Evolutionary conservation across 495 filamentous ascomycete species (phyloP), one percentile per base, ranked within the genome.

Genomic region (Astrocystis sublimbata): DNA sequence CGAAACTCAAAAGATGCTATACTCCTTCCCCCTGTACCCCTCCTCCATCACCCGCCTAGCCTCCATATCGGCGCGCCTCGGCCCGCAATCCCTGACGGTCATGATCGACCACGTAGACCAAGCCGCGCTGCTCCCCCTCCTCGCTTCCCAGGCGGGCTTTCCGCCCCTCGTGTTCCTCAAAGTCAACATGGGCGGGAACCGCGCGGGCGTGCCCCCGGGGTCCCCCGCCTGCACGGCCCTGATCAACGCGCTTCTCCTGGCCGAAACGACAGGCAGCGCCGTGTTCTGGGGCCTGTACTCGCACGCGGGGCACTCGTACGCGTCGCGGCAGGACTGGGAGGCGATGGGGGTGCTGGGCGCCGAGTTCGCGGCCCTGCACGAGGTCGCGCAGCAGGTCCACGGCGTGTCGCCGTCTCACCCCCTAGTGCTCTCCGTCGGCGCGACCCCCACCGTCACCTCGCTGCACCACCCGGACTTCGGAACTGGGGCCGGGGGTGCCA

Each of bases 251-350:
- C 69, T 84, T 2, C 69, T 88, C 0, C 63, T 54, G 15, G 75
- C 77, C 3, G 77, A 80, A 1, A 62, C 69, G 0, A 45, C 50
- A 0, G 81, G 83, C 0, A 36, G 55, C n/a, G 73, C 75, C 8
- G 63, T 68, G 0, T 72, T 94, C 3, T 71, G 83, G 15, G 92
- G 91, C 1, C 68, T 93, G 17, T 96, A 96, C 73, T 84, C 81
- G n/a, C 92, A 96, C 71, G 88, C 87, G 4, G 90, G 91, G 4
- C 83, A 91, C 58, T 90, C 86, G 31, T 96, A 96, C 71, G 80
- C 73, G 24, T 76, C 77, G 0, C 75, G 82, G 8, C 68, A 72
- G 6, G 79, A 83, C 47, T 74, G 72, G 68, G 69, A 65, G 26
- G 87, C 89, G 6, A 78, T 91, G 73, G 62, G 73, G 0, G 75